These are phyloP conservation scores for Penicillium tannophilum DNA, from an alignment of 495 filamentous ascomycete genomes.

Conservation along the genomic window DNA sequence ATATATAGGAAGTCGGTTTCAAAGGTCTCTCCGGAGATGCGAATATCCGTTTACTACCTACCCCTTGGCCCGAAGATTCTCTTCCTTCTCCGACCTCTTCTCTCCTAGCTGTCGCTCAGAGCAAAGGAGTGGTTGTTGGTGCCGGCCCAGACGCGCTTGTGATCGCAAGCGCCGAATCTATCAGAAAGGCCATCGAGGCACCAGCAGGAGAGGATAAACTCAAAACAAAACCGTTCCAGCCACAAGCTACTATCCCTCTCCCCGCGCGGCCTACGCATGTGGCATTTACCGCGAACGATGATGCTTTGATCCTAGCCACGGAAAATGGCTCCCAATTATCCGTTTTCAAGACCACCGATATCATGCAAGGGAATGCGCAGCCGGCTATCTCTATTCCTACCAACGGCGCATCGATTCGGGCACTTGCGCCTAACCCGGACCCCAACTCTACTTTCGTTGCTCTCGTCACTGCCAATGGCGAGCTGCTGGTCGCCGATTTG, in stretches of 20 bases:
- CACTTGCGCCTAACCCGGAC: conserved; percentile 79
- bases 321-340: conserved; percentile 81
- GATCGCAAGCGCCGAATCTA: conserved; percentile 72
- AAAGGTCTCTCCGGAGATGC: conserved; percentile 75
- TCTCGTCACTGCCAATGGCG: conserved; percentile 75
- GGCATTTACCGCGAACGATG: conserved; percentile 83
- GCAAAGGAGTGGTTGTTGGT: conserved; percentile 81
- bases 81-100: conserved; percentile 80
- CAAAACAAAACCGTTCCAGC: conserved; percentile 70
- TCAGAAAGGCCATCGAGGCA: conserved; percentile 73
- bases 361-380: conserved; percentile 67
- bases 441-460: conserved; percentile 64
- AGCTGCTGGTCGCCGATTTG: conserved; percentile 81
- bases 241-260: conserved; percentile 71
- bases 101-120: conserved; percentile 82
- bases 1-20: conserved; percentile 74
- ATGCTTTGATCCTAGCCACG: conserved; percentile 78
- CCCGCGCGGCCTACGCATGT: conserved; percentile 82
- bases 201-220: conserved; percentile 55
- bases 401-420: conserved; percentile 70
- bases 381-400: conserved; percentile 73
- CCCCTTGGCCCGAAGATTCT: conserved; percentile 71
- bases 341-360: conserved; percentile 70
- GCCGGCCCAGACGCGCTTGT: conserved; percentile 79
- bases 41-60: conserved; percentile 76